phyloP scores from a whole-genome alignment of 2,329 filamentous ascomycete genomes.

The Trichophaea hybrida region DNA sequence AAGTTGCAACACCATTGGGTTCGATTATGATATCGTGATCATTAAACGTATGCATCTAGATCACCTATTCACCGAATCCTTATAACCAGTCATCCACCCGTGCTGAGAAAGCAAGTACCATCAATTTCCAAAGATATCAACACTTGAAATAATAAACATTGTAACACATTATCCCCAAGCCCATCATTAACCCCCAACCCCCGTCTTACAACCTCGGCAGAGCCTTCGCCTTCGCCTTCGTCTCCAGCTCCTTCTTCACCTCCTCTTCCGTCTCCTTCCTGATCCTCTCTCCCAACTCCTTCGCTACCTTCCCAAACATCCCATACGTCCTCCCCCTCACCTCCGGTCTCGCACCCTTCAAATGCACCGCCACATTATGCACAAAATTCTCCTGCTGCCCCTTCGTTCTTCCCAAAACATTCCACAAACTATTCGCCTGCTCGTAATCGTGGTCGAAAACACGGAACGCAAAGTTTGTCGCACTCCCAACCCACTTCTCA shows the following conservation, averaged over 20 bases:
- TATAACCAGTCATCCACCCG: no score
- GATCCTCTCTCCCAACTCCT: conserved; percentile 40
- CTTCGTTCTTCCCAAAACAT: conserved; percentile 35
- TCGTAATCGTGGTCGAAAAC: conserved; percentile 39
- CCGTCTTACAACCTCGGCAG: conserved; percentile 1
- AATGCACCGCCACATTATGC: conserved; percentile 43
- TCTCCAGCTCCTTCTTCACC: conserved; percentile 11
- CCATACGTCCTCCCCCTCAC: conserved; percentile 45
- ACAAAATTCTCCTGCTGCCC: conserved; percentile 50
- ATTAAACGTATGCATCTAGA: no score
- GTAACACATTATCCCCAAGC: no score
- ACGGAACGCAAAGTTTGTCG: conserved; percentile 27
- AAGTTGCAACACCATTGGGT: no score
- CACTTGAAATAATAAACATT: no score
- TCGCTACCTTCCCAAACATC: conserved; percentile 46
- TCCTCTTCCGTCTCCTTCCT: conserved; percentile 40
- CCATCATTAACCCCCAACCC: background rate
- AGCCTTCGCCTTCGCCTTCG: conserved; percentile 1
- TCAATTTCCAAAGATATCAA: no score
- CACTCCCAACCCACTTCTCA: conserved; percentile 28
- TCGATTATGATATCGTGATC: no score
- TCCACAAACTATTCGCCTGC: conserved; percentile 39
- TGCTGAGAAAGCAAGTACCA: no score
- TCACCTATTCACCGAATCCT: no score
- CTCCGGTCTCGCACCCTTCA: conserved; percentile 40